phyloP scores from a whole-genome alignment of 177 flowering plant species.

The Vitis hybrid region DNA sequence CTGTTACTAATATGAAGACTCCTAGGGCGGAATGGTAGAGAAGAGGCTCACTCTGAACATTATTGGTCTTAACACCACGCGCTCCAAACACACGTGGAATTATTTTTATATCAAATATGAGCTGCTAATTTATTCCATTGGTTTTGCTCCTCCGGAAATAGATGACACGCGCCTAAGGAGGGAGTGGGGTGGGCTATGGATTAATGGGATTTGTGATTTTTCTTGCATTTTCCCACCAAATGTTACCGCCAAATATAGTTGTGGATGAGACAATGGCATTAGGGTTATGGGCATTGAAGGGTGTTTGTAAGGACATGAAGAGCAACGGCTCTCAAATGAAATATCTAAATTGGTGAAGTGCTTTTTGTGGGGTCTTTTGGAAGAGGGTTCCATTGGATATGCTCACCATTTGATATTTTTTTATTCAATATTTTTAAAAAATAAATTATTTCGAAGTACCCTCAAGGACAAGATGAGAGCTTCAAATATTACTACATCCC shows the following conservation, averaged over 20 bases:
- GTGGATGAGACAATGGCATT: too few relatives aligned
- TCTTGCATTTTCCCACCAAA: constrained; percentile 35
- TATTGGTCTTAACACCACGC: not conserved
- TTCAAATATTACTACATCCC: too few relatives aligned
- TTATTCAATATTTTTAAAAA: not conserved
- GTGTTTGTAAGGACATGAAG: not conserved
- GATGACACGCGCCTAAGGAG: constrained; percentile 11
- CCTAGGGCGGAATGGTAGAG: too few relatives aligned
- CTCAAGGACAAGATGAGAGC: too few relatives aligned
- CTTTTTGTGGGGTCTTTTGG: not conserved
- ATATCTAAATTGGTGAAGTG: not conserved
- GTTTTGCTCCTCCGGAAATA: not conserved
- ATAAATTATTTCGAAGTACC: not conserved
- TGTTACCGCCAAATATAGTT: constrained; percentile 50
- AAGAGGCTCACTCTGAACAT: too few relatives aligned
- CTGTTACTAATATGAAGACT: too few relatives aligned
- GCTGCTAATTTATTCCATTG: too few relatives aligned
- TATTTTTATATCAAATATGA: not conserved
- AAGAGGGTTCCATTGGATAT: not conserved
- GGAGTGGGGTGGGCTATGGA: not conserved
- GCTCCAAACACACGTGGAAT: not conserved
- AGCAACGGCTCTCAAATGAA: constrained; percentile 1
- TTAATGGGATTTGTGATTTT: not conserved
- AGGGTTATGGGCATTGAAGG: not conserved
- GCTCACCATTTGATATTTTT: not conserved